Conservation (phyloP, 495 filamentous ascomycete genomes). For the Haplographium delicatum region DNA sequence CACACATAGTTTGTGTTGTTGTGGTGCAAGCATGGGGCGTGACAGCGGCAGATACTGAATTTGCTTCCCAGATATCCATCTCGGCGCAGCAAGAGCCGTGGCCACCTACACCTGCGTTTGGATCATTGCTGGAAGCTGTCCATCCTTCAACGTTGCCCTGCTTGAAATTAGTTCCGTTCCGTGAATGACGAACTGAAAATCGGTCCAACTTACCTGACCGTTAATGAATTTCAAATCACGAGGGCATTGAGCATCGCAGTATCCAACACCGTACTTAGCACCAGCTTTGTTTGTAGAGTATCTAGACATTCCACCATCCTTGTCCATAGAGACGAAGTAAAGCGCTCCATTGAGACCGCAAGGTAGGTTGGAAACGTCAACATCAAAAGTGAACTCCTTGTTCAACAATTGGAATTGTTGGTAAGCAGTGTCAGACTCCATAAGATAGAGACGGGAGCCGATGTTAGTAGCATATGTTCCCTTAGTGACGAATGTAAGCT, state of each 20-base stretch:
- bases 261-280: slow-evolving; percentile 65
- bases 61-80: slow-evolving; percentile 70
- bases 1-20: slow-evolving; percentile 42
- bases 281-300: slow-evolving; percentile 57
- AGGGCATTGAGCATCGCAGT: slow-evolving; percentile 73
- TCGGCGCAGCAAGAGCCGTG: slow-evolving; percentile 63
- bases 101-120: slow-evolving; percentile 50
- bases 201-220: slow-evolving; percentile 37
- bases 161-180: slow-evolving; percentile 35
- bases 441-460: slow-evolving; percentile 55
- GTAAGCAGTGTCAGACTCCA: slow-evolving; percentile 50
- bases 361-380: slow-evolving; percentile 59
- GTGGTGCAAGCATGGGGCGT: slow-evolving; percentile 49
- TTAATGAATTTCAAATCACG: slow-evolving; percentile 62
- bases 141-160: slow-evolving; percentile 47
- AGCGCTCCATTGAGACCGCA: slow-evolving; percentile 70
- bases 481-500: slow-evolving; percentile 48
- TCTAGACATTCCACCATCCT: slow-evolving; percentile 51
- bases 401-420: slow-evolving; percentile 53
- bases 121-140: slow-evolving; percentile 40
- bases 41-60: slow-evolving; percentile 50
- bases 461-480: slow-evolving; percentile 34
- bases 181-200: not conserved
- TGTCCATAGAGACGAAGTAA: slow-evolving; percentile 60
- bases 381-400: slow-evolving; percentile 63